Conservation (phyloP, 2,329 filamentous ascomycete genomes). For the Macrophomina tecta region DNA sequence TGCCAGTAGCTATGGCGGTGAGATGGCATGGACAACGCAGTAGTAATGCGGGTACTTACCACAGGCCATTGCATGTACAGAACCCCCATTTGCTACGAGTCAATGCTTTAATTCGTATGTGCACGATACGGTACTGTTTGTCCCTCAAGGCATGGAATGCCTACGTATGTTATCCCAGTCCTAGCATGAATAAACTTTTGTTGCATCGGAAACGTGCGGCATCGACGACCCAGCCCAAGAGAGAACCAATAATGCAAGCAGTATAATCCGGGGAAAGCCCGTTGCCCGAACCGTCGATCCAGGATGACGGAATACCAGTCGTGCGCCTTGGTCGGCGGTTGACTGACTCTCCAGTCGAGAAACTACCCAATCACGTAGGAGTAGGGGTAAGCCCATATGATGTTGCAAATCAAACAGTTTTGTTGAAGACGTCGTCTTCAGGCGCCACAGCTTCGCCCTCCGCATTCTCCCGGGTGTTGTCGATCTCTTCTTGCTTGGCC, state of each 20-base stretch:
- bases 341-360: neutral
- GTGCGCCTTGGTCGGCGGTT: neutral
- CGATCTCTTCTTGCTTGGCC: slow-evolving; percentile 17
- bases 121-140: neutral
- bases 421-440: slow-evolving; percentile 26
- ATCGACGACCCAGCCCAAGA: neutral
- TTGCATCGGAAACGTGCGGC: slow-evolving; percentile 16
- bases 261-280: neutral
- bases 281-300: neutral
- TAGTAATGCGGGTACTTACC: neutral
- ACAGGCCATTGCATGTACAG: neutral
- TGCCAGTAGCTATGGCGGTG: neutral
- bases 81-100: neutral
- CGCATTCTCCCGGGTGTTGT: slow-evolving; percentile 17
- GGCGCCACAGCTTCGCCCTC: slow-evolving; percentile 11
- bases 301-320: neutral
- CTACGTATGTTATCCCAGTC: slow-evolving; percentile 7
- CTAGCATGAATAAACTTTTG: slow-evolving; percentile 7
- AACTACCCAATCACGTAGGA: neutral
- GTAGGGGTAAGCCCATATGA: neutral
- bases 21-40: neutral
- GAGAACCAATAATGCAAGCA: neutral
- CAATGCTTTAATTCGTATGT: neutral
- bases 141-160: neutral
- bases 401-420: slow-evolving; percentile 5